These are phyloP conservation scores for Boletus insuetus DNA, from an alignment of 768 basidiomycete species.

Conservation along the genomic window DNA sequence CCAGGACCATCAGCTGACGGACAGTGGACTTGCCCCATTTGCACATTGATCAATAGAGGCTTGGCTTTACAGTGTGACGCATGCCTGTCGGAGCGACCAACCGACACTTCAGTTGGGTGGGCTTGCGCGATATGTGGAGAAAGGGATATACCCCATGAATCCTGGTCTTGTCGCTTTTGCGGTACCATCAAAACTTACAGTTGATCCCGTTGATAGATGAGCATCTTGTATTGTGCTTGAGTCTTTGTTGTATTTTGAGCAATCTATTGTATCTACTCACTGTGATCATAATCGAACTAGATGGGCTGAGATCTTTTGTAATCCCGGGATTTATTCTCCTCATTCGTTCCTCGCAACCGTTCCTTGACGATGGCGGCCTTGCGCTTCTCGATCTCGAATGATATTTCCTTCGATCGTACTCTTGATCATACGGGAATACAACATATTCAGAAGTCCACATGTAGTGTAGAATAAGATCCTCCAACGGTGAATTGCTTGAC, in stretches of 20 bases:
- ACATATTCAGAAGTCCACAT: too few species aligned
- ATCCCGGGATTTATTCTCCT: too few species aligned
- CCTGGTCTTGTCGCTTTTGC: constrained; percentile 77
- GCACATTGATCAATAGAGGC: constrained; percentile 64
- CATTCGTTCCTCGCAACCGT: too few species aligned
- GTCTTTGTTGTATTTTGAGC: background rate
- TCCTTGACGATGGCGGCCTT: too few species aligned
- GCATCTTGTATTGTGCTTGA: background rate
- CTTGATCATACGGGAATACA: too few species aligned
- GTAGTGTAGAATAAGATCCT: too few species aligned
- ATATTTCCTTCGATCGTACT: too few species aligned
- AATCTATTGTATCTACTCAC: background rate
- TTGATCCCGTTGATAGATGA: background rate
- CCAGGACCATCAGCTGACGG: background rate
- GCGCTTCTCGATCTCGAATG: too few species aligned
- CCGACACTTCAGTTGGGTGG: constrained; percentile 49
- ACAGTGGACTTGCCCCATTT: constrained; percentile 54
- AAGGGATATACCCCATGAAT: constrained; percentile 54
- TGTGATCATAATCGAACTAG: too few species aligned
- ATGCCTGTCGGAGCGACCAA: constrained; percentile 46
- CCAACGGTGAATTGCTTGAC: too few species aligned
- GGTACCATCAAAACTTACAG: constrained; percentile 57
- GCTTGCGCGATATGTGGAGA: constrained; percentile 64
- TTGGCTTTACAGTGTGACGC: constrained; percentile 56
- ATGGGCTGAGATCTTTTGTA: too few species aligned